Evolutionary conservation across 495 filamentous ascomycete species (phyloP).

Genomic region (Penicillium silybi): DNA sequence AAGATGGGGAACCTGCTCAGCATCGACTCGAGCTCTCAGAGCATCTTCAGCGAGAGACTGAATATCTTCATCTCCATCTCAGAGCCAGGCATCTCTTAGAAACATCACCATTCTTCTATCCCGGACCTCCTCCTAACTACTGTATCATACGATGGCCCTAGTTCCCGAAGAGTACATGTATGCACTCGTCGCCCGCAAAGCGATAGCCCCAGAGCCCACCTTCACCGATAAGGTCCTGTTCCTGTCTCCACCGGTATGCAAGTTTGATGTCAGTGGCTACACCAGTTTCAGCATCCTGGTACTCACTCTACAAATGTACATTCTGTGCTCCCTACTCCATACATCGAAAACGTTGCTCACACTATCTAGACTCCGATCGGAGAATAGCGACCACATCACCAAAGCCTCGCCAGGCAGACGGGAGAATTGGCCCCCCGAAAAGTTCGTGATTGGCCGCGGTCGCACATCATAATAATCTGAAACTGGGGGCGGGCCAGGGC

Average conservation of each 20-base stretch:
- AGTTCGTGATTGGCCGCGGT: slow-evolving; percentile 6
- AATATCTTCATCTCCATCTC: not conserved
- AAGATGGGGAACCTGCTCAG: not conserved
- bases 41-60: not conserved
- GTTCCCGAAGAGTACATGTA: not conserved
- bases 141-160: not conserved
- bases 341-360: not conserved
- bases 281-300: not conserved
- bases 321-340: not conserved
- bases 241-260: not conserved
- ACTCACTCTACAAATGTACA: not conserved
- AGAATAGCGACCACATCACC: not conserved
- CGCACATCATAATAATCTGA: slow-evolving; percentile 7
- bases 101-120: not conserved
- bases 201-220: not conserved
- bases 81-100: no score
- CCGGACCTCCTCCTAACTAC: not conserved
- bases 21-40: not conserved
- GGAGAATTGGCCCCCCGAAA: slow-evolving; percentile 6
- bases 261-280: not conserved
- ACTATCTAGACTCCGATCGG: not conserved
- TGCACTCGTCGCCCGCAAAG: not conserved
- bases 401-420: not conserved
- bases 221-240: not conserved
- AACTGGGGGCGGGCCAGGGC: not conserved